Evolutionary conservation across 371 early-diverging fungal genomes (phyloP).

Genomic region (Funneliformis caledonium): DNA sequence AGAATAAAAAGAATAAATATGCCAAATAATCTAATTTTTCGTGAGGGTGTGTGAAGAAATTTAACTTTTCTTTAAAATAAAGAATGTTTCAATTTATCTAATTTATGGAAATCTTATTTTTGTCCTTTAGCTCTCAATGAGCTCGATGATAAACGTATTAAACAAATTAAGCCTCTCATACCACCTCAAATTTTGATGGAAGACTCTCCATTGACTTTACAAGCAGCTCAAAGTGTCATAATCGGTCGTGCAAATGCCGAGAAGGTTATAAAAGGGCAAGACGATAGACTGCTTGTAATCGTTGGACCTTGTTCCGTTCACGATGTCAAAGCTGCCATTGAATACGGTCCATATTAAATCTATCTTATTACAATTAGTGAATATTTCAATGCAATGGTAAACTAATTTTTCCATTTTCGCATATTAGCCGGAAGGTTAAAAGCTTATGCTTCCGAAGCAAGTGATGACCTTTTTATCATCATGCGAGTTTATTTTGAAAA

Average conservation of each 20-base stretch:
- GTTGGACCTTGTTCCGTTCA: slow-evolving; percentile 97
- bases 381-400: not conserved
- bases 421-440: slow-evolving; percentile 59
- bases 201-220: slow-evolving; percentile 73
- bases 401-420: not conserved
- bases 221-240: slow-evolving; percentile 55
- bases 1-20: not conserved
- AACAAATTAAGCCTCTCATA: slow-evolving; percentile 87
- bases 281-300: slow-evolving; percentile 85
- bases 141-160: slow-evolving; percentile 91
- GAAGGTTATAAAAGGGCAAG: slow-evolving; percentile 76
- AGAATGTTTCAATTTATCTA: not conserved
- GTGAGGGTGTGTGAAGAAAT: not conserved
- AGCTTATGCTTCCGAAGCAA: slow-evolving; percentile 57
- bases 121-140: slow-evolving; percentile 75
- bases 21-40: slow-evolving; percentile 3
- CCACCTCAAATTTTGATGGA: slow-evolving; percentile 95
- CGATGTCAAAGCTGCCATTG: slow-evolving; percentile 82
- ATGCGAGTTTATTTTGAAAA: slow-evolving; percentile 97
- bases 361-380: not conserved
- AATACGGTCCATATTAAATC: slow-evolving; percentile 63
- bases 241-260: slow-evolving; percentile 68
- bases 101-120: not conserved
- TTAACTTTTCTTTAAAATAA: not conserved
- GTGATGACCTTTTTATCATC: slow-evolving; percentile 76